Percentiles rank a stretch among this genome's conserved stretches.
Conservation (phyloP, 768 basidiomycete genomes). For the Leccinum fibrillosum region DNA sequence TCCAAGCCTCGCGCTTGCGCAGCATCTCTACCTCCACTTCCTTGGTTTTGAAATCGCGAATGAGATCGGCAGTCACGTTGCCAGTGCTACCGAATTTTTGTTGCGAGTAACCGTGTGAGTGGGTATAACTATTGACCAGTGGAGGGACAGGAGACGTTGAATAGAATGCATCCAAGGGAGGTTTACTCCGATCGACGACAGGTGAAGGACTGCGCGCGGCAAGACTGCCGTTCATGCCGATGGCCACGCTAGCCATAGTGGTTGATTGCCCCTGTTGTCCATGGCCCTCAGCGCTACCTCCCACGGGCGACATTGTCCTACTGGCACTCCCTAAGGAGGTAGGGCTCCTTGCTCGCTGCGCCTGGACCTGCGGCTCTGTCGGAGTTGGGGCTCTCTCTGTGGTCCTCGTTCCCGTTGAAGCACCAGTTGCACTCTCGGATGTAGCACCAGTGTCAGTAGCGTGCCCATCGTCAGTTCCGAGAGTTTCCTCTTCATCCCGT, state of each 20-base stretch:
- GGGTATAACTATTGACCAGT: conserved; percentile 46
- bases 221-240: conserved; percentile 46
- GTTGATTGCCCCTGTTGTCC: conserved; percentile 31
- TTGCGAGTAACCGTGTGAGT: conserved; percentile 36
- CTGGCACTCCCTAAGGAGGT: conserved; percentile 36
- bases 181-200: conserved; percentile 49
- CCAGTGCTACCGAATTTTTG: conserved; percentile 53
- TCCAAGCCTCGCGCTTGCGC: conserved; percentile 79
- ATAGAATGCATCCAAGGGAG: conserved; percentile 64
- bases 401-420: conserved; percentile 26
- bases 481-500: conserved; percentile 38
- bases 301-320: conserved; percentile 62
- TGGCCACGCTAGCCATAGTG: conserved; percentile 54
- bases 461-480: conserved; percentile 48
- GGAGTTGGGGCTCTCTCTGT: conserved; percentile 56
- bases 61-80: conserved; percentile 69
- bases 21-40: conserved; percentile 76
- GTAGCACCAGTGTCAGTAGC: conserved; percentile 46
- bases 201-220: conserved; percentile 57
- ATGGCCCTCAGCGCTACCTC: conserved; percentile 24
- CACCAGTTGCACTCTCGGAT: conserved; percentile 35
- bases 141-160: conserved; percentile 41
- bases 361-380: conserved; percentile 35
- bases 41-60: conserved; percentile 77
- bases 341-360: conserved; percentile 56